Base-by-base conservation (phyloP, 1,284 basidiomycete species). In the Ganoderma lucidum region DNA sequence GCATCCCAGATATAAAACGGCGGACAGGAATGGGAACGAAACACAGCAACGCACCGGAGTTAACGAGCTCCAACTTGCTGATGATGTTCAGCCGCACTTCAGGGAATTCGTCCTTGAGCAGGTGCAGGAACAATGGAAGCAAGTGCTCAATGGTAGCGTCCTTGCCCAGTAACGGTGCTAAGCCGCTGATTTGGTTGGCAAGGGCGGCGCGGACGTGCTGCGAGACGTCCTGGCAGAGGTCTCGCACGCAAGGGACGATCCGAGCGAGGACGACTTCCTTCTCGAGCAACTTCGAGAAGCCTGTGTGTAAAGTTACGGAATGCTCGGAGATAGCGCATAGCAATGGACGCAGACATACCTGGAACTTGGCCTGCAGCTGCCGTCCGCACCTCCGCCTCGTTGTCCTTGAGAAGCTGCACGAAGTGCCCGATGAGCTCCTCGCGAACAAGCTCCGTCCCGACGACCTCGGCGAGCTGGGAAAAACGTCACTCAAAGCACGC, bases 41-140 rank as follows among this genome's bases (percentile, higher is more conserved):
- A 35, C 44, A 70, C 37, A 32, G 42, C 30, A 35, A 82, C 90
- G 67, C 77, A 96, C 96, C 96, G 70, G 90, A 86, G 80, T 99
- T 98, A 75, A 99, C 97, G 68, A 93, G 94, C 82, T 99, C 98
- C 62, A 99, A 88, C 83, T 99, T 99, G 83, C 96, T 97, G 83
- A 99, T 99, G 78, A 99, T 95, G 82, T 99, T 99, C 74, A 99
- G 84, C 72, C 98, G 90, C 44, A 99, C 98, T 78, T 99, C 98
- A 15, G 97, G 96, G 86, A 99, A 99, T 78, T 99, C 98, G 79
- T 99, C 98, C 84, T 99, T 99, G 71, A 99, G 86, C 61, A 99
- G 86, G 78, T 97, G 96, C 61, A 99, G 86, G 89, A 99, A 99
- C 42, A 99, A 86, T 3, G 97, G 98, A 32, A 99, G 86, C n/a